These are phyloP conservation scores for Heimioporus retisporus DNA, from an alignment of 1,284 basidiomycete species.

Conservation along the genomic window DNA sequence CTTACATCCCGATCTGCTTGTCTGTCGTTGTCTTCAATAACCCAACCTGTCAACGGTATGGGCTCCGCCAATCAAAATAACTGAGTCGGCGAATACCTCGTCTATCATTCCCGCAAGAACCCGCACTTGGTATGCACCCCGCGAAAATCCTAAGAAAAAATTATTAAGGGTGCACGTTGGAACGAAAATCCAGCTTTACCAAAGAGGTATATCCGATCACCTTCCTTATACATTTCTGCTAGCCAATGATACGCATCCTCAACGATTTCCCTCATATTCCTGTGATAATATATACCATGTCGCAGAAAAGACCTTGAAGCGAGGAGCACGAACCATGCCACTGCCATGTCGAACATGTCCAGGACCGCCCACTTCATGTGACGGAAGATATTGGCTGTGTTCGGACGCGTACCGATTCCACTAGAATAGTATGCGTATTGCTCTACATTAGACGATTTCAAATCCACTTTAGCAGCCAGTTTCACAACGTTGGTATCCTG, in stretches of 20 bases:
- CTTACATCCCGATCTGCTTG: conserved; percentile 37
- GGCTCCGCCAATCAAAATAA: not conserved
- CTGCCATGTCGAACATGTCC: too few relatives aligned
- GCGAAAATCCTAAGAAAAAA: conserved; percentile 49
- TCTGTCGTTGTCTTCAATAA: conserved; percentile 33
- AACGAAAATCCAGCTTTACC: conserved; percentile 33
- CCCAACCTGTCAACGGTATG: conserved; percentile 27
- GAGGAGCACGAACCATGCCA: too few relatives aligned
- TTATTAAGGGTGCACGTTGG: not conserved
- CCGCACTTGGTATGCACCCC: conserved; percentile 58
- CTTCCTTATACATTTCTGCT: conserved; percentile 25
- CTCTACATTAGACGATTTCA: too few relatives aligned
- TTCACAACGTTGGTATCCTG: too few relatives aligned
- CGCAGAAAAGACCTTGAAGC: too few relatives aligned
- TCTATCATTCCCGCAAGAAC: conserved; percentile 52
- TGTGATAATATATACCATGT: conserved; percentile 1
- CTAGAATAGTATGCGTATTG: too few relatives aligned
- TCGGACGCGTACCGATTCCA: too few relatives aligned
- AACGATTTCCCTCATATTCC: conserved; percentile 37
- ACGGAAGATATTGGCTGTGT: too few relatives aligned
- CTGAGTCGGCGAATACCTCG: conserved; percentile 37
- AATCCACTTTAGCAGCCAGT: too few relatives aligned
- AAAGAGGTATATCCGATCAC: not conserved
- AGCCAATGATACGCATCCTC: conserved; percentile 53
- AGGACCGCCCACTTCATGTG: too few relatives aligned